phyloP scores from a whole-genome alignment of 176 grass and related monocot genomes.

The Cocos nucifera region DNA sequence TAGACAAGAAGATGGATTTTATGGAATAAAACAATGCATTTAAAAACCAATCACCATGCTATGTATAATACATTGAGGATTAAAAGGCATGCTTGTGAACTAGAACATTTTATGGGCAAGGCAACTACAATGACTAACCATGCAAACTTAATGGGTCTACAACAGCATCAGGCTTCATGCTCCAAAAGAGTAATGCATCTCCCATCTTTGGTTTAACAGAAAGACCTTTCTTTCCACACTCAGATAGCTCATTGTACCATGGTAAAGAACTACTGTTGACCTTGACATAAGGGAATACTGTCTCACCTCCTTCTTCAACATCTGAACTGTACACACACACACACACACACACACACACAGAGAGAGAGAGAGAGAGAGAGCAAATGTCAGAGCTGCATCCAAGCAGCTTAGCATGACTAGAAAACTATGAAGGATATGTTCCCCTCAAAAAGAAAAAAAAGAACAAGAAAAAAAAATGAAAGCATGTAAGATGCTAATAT shows the following conservation, averaged over 20 bases:
- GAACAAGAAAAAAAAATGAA: background rate
- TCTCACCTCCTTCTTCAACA: slow-evolving; percentile 20
- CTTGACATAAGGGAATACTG: slow-evolving; percentile 7
- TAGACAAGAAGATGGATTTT: no score
- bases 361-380: no score
- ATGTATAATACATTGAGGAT: background rate
- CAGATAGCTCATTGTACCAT: slow-evolving; percentile 1
- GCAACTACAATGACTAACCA: slow-evolving; percentile 1
- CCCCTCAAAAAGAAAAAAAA: no score
- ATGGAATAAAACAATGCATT: background rate
- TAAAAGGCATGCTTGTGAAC: no score
- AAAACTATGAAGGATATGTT: no score
- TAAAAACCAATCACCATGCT: background rate
- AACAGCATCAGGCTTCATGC: slow-evolving; percentile 15
- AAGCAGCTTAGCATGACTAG: no score
- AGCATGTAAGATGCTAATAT: background rate
- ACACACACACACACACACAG: no score
- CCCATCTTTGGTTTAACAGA: slow-evolving; percentile 14
- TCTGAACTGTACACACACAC: slow-evolving; percentile 1
- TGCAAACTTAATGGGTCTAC: slow-evolving; percentile 15
- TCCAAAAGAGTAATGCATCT: slow-evolving; percentile 16
- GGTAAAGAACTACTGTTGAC: slow-evolving; percentile 11
- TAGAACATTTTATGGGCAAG: no score
- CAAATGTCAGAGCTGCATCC: no score
- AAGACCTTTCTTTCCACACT: slow-evolving; percentile 11